A percentile compares a stretch with the other conserved stretches of the same genome.
phyloP scores from a whole-genome alignment of 129 eudicot species.

The Flaveria robusta region DNA sequence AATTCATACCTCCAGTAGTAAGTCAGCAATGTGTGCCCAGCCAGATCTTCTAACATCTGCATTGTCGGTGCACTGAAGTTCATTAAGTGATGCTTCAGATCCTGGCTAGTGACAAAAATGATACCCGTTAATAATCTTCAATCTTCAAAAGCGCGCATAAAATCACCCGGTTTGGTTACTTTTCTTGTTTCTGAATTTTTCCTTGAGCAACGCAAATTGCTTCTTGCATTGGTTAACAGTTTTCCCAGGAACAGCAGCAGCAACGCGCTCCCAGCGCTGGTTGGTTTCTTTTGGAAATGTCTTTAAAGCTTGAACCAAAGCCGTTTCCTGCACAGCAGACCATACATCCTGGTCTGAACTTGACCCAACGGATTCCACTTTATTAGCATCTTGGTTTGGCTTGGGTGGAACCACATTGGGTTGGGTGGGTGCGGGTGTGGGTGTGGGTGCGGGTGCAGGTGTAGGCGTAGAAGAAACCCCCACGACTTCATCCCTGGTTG shows the following conservation, averaged over 20 bases:
- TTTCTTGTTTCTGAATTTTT: constrained; percentile 86
- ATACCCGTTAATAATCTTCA: not conserved
- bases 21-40: constrained; percentile 17
- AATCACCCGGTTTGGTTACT: constrained; percentile 5
- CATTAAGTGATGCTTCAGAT: constrained; percentile 23
- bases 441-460: not conserved
- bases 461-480: constrained; percentile 34
- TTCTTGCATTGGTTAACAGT: constrained; percentile 87
- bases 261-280: constrained; percentile 97
- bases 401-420: constrained; percentile 10
- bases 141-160: not conserved
- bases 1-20: constrained; percentile 24
- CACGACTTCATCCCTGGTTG: constrained; percentile 74
- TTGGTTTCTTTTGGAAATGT: constrained; percentile 82
- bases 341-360: constrained; percentile 70
- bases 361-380: constrained; percentile 36
- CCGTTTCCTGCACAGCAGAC: constrained; percentile 91
- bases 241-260: constrained; percentile 96
- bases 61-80: constrained; percentile 12
- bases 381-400: constrained; percentile 25
- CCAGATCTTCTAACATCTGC: constrained; percentile 25
- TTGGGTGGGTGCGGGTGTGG: not conserved
- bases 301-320: constrained; percentile 86
- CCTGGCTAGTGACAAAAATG: constrained; percentile 30
- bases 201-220: constrained; percentile 73